Base-by-base conservation (phyloP, 805 yeast genomes). In the Metschnikowia lochheadii region DNA sequence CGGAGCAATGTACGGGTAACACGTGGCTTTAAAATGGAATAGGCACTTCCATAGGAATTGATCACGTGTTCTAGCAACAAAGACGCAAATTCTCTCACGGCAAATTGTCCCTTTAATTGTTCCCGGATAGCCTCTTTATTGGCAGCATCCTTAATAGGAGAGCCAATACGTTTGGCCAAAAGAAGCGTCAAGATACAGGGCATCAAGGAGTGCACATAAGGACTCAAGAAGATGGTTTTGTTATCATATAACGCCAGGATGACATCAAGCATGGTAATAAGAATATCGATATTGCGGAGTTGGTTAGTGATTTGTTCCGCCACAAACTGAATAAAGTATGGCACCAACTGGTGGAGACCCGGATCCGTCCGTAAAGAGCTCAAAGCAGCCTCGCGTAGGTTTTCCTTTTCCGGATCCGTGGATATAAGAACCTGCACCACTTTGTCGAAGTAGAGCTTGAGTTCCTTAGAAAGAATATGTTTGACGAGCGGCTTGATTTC, bases 231-330 rank as follows among this genome's bases (percentile, higher is more conserved):
- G 37, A 94, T 83, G 18, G 96, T 84, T 49, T 83, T 83, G 68
- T 94, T 94, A 40, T 85, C 82, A 45, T 90, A 76, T 31, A 94
- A 75, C 0, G 98, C 90, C 52, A 89, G 87, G 11, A 92, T 82
- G 55, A 90, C 90, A 65, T 89, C 95, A 53, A 94, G 72, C 89
- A 92, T 90, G 5, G 96, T 87, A 3, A 87, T 78, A 48, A 94
- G 71, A 17, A 88, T 67, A 3, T 79, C 80, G 41, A 87, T 73
- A 62, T 86, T 85, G 59, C 87, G 81, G 59, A 92, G 76, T 61
- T 89, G 92, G 63, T 89, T 85, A 0, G 98, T 89, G 50, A 94
- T 83, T 58, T 95, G 96, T 63, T 94, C 99, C 6, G 97, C 96
- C 34, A 90, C 89, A 63, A 94, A 91, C 64, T 94, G 98, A 46